Percentiles rank a stretch among this genome's conserved stretches.
Conservation (phyloP, 148 eudicot species). For the Chenopodium suecicum region DNA sequence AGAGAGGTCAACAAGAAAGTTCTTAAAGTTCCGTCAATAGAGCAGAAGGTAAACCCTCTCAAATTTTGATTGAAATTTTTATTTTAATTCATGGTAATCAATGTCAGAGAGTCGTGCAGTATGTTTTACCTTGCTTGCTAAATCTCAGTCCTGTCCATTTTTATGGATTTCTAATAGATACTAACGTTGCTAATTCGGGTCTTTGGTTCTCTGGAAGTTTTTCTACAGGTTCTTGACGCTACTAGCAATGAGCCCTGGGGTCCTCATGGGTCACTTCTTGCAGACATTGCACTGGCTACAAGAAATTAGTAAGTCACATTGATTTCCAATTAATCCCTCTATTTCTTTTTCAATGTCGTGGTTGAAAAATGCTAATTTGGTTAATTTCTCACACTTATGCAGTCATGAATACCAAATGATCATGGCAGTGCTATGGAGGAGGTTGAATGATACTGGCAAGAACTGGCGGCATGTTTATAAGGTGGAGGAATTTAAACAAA, state of each 20-base stretch:
- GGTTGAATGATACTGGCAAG: conserved; percentile 87
- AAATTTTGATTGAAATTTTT: not conserved
- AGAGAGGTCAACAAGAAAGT: conserved; percentile 98
- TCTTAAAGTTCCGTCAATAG: conserved; percentile 95
- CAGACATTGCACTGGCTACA: conserved; percentile 78
- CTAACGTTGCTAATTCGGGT: not conserved
- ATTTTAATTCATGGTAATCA: not conserved
- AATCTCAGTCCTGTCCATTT: not conserved
- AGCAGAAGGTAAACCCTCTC: conserved; percentile 67
- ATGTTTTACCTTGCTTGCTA: not conserved
- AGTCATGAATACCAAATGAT: conserved; percentile 96
- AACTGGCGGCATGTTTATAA: conserved; percentile 87
- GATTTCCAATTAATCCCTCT: not conserved
- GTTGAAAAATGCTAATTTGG: conserved; percentile 5
- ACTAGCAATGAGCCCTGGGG: conserved; percentile 99
- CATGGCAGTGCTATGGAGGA: conserved; percentile 88
- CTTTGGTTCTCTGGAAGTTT: not conserved
- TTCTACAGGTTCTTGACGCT: conserved; percentile 85
- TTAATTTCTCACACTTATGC: conserved; percentile 27
- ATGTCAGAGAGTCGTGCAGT: not conserved
- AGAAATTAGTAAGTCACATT: conserved; percentile 72
- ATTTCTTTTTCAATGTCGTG: not conserved
- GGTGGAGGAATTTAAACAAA: conserved; percentile 21
- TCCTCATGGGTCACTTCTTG: conserved; percentile 94
- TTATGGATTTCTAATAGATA: not conserved